These are phyloP conservation scores for Trichoderma orchidacearum DNA, from an alignment of 495 filamentous ascomycete genomes.

Conservation along the genomic window DNA sequence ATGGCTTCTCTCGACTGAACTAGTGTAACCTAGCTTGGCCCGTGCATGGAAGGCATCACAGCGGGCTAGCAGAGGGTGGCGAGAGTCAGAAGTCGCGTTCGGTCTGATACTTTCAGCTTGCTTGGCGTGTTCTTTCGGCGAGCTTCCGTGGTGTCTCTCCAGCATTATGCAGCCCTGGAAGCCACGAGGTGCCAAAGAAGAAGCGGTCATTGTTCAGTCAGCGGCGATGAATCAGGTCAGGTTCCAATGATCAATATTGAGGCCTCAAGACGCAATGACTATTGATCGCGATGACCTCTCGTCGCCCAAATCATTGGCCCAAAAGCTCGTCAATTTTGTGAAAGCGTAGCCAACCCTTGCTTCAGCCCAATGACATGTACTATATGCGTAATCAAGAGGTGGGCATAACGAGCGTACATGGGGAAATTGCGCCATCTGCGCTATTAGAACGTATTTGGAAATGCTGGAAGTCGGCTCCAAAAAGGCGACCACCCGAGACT, in stretches of 20 bases:
- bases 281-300: not conserved
- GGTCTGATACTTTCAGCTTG: too few relatives aligned
- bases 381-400: not conserved
- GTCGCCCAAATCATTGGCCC: not conserved
- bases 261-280: not conserved
- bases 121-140: too few relatives aligned
- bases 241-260: not conserved
- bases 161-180: too few relatives aligned
- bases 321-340: not conserved
- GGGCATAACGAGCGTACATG: constrained; percentile 1
- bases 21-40: too few relatives aligned
- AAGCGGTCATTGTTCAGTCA: too few relatives aligned
- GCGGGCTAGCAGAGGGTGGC: too few relatives aligned
- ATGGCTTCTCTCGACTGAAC: too few relatives aligned
- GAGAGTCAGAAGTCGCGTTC: too few relatives aligned
- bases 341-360: not conserved
- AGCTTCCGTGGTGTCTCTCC: too few relatives aligned
- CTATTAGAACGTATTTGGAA: not conserved
- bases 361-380: not conserved
- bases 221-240: too few relatives aligned
- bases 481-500: not conserved
- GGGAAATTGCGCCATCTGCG: not conserved
- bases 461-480: not conserved
- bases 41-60: too few relatives aligned
- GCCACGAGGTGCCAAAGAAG: too few relatives aligned